Base-by-base conservation (phyloP, 2,329 filamentous ascomycete genomes). In the Pestalotiopsis sp. region DNA sequence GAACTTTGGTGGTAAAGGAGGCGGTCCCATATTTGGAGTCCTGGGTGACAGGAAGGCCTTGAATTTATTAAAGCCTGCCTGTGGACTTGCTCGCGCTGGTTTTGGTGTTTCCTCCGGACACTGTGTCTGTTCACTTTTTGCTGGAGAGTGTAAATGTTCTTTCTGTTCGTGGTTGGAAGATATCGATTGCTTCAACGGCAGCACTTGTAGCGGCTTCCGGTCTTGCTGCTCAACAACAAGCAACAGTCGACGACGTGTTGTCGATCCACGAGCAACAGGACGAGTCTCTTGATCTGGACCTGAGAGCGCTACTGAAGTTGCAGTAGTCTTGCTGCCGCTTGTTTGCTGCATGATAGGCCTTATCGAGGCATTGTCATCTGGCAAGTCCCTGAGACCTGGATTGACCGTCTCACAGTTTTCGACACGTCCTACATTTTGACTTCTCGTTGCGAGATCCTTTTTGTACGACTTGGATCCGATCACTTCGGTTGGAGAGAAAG, bases 1-100 rank as follows among this genome's bases (percentile, higher is more conserved):
- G 58, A 76, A 76, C 64, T 74, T 77, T 20, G 74, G 74, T 9
- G 75, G 75, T 31, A 70, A 31, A 14, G 73, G 71, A 59, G 75
- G 74, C 25, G 73, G 74, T 39, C 70, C 72, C 74, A 77, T 77
- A 12, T 71, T 63, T 2, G 69, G 74, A 66, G 65, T 72, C 62
- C 36, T 45, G 11, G 52, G 49, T 12, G 65, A 67, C 6, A 39
- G 58, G n/a, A 67, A 63, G 14, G 52, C 58, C 14, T 25, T 57
- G 3, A 55, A 9, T 23, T 31, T 31, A 17, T 36, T 20, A 3
- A 60, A 20, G 17, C 25, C 23, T 38, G 11, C 13, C 7, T 9
- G 52, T 25, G 52, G 31, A n/a, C 58, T 66, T 14, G 27, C 1
- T 4, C 38, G 17, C 6, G 49, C 3, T 9, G 27, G 52, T 12